phyloP scores from a whole-genome alignment of 352 stramenopile species.

The Phytophthora lateralis region DNA sequence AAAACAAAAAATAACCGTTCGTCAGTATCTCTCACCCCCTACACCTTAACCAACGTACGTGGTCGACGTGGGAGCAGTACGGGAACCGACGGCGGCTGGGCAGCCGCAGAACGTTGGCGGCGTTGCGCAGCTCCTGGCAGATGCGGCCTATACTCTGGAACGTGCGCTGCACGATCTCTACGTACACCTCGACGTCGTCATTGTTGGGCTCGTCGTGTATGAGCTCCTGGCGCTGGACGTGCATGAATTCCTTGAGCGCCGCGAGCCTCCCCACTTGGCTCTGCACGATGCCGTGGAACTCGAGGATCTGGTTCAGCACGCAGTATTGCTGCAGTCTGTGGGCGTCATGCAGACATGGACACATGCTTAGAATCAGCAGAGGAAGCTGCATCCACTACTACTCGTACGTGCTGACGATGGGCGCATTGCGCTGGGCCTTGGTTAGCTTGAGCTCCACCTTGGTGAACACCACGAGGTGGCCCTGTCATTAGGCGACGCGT shows the following conservation, averaged over 20 bases:
- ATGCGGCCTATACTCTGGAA: constrained; percentile 58
- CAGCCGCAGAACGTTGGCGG: constrained; percentile 72
- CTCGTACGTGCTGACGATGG: constrained; percentile 57
- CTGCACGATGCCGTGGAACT: constrained; percentile 78
- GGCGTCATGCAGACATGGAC: not conserved
- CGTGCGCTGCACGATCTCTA: constrained; percentile 56
- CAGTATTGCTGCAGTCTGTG: constrained; percentile 80
- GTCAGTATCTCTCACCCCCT: not conserved
- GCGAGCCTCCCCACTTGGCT: constrained; percentile 55
- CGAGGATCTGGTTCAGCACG: constrained; percentile 85
- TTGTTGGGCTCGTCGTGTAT: constrained; percentile 40
- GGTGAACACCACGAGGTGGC: constrained; percentile 75
- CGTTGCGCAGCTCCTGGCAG: constrained; percentile 71
- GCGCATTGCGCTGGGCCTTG: constrained; percentile 56
- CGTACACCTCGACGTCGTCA: constrained; percentile 58
- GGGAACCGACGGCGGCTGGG: constrained; percentile 80
- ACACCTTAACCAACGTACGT: constrained; percentile 51
- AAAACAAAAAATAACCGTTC: not conserved
- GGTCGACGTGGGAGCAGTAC: constrained; percentile 80
- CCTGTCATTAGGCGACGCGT: constrained; percentile 38
- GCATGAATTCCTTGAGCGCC: constrained; percentile 56
- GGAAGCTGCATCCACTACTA: not conserved
- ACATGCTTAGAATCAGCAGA: constrained; percentile 13
- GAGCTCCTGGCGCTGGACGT: constrained; percentile 47
- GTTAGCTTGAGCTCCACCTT: constrained; percentile 75